These are phyloP conservation scores for Collybiopsis confluens DNA, from an alignment of 768 basidiomycete species.

Conservation along the genomic window DNA sequence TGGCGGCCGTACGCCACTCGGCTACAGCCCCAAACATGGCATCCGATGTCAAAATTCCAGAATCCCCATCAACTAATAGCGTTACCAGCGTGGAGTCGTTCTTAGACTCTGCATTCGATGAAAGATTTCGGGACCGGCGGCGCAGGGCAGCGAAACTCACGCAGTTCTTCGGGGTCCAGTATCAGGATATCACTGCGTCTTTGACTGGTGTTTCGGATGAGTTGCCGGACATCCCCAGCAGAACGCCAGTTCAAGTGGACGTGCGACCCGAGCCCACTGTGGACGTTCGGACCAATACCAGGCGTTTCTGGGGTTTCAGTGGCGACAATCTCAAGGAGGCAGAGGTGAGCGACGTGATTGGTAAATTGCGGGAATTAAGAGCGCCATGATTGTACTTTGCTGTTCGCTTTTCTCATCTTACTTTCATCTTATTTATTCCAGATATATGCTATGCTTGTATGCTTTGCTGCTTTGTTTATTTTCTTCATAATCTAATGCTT, in stretches of 20 bases:
- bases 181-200: conserved; percentile 36
- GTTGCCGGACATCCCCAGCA: neutral
- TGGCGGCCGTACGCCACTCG: neutral
- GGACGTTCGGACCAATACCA: conserved; percentile 34
- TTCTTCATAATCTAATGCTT: neutral
- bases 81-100: neutral
- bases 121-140: conserved; percentile 28
- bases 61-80: neutral
- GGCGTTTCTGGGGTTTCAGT: conserved; percentile 37
- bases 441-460: neutral
- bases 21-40: neutral
- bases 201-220: conserved; percentile 5
- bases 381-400: conserved; percentile 18
- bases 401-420: neutral
- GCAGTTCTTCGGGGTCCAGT: conserved; percentile 53
- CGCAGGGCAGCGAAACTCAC: conserved; percentile 50
- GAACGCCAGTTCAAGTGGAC: neutral
- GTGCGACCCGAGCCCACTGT: conserved; percentile 13
- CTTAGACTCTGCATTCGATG: neutral
- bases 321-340: conserved; percentile 27
- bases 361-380: conserved; percentile 39
- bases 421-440: neutral
- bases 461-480: neutral
- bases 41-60: neutral
- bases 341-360: conserved; percentile 38